Conservation (phyloP, 2,329 filamentous ascomycete genomes). For the Dactylellina parvicollis region DNA sequence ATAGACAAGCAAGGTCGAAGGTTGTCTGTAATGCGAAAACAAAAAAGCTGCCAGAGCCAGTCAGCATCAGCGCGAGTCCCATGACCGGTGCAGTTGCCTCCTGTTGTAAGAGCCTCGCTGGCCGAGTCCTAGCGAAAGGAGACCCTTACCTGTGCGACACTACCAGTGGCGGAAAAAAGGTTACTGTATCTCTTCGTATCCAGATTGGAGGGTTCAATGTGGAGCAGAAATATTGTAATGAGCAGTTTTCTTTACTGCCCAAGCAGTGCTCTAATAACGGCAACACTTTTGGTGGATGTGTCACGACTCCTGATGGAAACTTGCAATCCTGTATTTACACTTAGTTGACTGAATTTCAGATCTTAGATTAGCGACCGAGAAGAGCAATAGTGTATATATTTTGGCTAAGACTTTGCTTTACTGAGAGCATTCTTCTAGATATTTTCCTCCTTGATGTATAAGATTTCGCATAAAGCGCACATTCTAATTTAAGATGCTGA, state of each 20-base stretch:
- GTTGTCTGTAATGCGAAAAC: neutral
- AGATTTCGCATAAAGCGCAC: neutral
- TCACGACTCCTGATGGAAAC: neutral
- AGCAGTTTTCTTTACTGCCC: neutral
- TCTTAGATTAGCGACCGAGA: too few relatives aligned
- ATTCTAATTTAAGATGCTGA: neutral
- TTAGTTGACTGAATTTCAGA: neutral
- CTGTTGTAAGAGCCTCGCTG: conserved; percentile 1
- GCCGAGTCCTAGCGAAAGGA: conserved; percentile 1
- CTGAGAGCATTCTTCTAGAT: neutral
- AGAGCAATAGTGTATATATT: neutral
- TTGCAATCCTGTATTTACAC: conserved; percentile 1
- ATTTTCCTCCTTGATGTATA: neutral
- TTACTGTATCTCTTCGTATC: neutral
- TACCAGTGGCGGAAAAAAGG: neutral
- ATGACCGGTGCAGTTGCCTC: neutral
- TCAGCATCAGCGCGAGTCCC: neutral
- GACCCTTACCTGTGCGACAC: conserved; percentile 7
- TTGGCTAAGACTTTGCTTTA: neutral
- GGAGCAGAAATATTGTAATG: neutral
- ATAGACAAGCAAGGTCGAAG: neutral
- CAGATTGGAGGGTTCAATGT: conserved; percentile 11
- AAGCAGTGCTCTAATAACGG: neutral
- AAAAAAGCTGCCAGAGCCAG: neutral
- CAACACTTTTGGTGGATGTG: conserved; percentile 3